These are phyloP conservation scores for Chalaropsis ovoidea DNA, from an alignment of 2,329 filamentous ascomycete species.

Conservation along the genomic window DNA sequence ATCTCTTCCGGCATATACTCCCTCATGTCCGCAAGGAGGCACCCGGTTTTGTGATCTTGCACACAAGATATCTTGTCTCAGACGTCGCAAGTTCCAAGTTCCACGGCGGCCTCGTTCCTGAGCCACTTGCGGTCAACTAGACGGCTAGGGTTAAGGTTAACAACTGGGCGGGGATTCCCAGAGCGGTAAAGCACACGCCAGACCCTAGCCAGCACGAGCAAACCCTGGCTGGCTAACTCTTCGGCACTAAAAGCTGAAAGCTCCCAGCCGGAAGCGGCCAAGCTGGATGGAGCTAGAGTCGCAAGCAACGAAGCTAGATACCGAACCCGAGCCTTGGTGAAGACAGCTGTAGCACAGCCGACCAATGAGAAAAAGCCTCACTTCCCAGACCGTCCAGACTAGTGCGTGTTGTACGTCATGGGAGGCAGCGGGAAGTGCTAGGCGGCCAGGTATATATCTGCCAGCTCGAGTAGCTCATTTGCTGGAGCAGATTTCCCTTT, in stretches of 20 bases:
- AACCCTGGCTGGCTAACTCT: background rate
- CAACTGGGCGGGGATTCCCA: no score
- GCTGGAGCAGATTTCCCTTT: background rate
- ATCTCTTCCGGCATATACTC: no score
- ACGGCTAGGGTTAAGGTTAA: background rate
- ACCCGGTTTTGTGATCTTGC: background rate
- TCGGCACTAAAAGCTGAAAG: no score
- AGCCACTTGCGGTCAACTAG: background rate
- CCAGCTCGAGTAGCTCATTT: background rate
- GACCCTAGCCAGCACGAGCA: background rate
- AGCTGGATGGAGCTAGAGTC: background rate
- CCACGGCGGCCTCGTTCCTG: background rate
- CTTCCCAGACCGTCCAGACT: background rate
- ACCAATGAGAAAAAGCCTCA: constrained; percentile 6
- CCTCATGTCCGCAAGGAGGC: no score
- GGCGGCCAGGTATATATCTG: background rate
- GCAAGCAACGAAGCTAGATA: background rate
- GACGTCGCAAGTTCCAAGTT: background rate
- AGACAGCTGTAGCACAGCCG: background rate
- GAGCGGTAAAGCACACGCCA: background rate
- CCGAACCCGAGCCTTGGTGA: no score
- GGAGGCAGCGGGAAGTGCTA: background rate
- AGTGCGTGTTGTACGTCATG: background rate
- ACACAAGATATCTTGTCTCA: background rate
- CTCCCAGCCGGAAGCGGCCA: background rate